Evolutionary conservation across 345 rosid genomes (phyloP).

Genomic region (Pugionium dolabratum): DNA sequence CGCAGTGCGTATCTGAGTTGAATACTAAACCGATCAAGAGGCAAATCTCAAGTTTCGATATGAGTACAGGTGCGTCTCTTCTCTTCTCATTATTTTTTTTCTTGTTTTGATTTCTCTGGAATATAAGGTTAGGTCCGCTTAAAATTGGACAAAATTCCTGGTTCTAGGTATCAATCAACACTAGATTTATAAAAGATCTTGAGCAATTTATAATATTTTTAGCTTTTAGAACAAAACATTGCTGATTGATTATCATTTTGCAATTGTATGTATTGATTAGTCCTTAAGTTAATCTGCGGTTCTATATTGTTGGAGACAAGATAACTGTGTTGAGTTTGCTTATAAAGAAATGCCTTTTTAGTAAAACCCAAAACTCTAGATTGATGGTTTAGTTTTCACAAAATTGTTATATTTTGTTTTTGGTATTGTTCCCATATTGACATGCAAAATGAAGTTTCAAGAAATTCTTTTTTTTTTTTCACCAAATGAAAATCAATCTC

Average conservation of each 20-base stretch:
- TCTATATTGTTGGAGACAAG: not conserved
- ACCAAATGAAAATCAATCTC: not conserved
- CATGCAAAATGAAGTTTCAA: slow-evolving; percentile 4
- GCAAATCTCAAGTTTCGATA: not conserved
- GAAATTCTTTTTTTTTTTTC: not conserved
- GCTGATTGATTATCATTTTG: not conserved
- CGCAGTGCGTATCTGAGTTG: not conserved
- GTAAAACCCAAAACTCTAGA: slow-evolving; percentile 10
- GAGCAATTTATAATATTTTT: not conserved
- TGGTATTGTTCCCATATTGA: no score
- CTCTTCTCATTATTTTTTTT: not conserved
- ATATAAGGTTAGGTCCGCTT: not conserved
- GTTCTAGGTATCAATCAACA: slow-evolving; percentile 7
- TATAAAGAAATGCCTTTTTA: not conserved
- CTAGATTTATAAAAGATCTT: slow-evolving; percentile 6
- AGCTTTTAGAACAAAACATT: not conserved
- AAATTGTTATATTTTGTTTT: not conserved
- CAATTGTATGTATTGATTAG: slow-evolving; percentile 1
- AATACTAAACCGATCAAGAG: slow-evolving; percentile 4
- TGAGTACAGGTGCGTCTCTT: slow-evolving; percentile 38
- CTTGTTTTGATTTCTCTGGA: not conserved
- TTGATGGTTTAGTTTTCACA: not conserved
- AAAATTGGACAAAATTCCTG: not conserved
- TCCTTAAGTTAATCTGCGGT: not conserved
- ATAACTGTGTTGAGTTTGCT: slow-evolving; percentile 4